Evolutionary conservation across 2,329 filamentous ascomycete species (phyloP).

Genomic region (Dothistroma septosporum): DNA sequence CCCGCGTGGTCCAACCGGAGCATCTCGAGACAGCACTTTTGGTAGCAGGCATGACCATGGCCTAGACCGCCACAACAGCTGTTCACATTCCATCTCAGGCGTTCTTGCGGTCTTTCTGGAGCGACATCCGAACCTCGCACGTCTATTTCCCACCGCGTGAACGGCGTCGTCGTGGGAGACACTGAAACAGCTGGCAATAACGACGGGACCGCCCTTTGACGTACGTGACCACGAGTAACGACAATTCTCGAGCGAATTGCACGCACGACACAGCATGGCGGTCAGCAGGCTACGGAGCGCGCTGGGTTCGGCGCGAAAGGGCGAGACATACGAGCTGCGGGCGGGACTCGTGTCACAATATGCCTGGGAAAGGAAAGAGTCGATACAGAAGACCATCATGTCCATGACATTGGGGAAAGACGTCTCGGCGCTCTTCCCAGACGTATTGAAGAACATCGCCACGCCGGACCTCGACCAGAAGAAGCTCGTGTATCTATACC

Average conservation of each 20-base stretch:
- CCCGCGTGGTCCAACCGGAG: too few relatives aligned
- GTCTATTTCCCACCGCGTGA: neutral
- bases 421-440: slow-evolving; percentile 92
- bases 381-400: slow-evolving; percentile 99
- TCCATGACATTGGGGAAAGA: slow-evolving; percentile 99
- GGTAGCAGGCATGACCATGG: too few relatives aligned
- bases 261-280: slow-evolving; percentile 59
- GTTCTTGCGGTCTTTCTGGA: neutral
- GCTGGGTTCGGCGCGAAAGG: slow-evolving; percentile 88
- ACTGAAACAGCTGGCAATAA: slow-evolving; percentile 1
- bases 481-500: slow-evolving; percentile 96
- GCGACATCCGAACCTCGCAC: neutral
- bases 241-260: neutral
- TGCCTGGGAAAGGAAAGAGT: slow-evolving; percentile 97
- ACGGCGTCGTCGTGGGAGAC: neutral
- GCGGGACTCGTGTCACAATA: slow-evolving; percentile 96
- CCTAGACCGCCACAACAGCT: neutral
- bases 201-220: slow-evolving; percentile 1
- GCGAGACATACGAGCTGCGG: slow-evolving; percentile 95
- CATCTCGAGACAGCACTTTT: too few relatives aligned
- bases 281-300: slow-evolving; percentile 94
- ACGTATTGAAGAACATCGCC: slow-evolving; percentile 98
- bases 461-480: slow-evolving; percentile 94
- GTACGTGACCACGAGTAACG: neutral
- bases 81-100: neutral